phyloP scores from a whole-genome alignment of 2,329 filamentous ascomycete species.

The Neophaeococcomyces aloes region DNA sequence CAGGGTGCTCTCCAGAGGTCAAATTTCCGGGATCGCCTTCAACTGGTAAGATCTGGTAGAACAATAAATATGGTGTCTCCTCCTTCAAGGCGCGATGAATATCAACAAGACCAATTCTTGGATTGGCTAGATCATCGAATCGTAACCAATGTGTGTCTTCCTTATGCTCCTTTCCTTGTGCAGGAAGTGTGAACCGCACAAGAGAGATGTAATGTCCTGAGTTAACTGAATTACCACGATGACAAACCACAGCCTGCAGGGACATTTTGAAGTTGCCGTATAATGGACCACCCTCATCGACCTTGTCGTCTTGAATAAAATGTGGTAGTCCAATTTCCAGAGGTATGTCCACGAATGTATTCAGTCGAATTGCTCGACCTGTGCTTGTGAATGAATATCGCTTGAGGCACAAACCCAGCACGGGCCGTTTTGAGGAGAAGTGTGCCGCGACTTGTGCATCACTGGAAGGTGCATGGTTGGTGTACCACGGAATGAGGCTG shows the following conservation, averaged over 20 bases:
- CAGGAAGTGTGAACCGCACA: constrained; percentile 56
- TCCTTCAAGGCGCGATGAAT: constrained; percentile 65
- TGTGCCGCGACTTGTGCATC: constrained; percentile 81
- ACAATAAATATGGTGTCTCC: constrained; percentile 90
- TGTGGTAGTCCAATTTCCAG: constrained; percentile 72
- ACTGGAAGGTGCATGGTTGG: constrained; percentile 50
- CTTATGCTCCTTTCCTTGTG: constrained; percentile 35
- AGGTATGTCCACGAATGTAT: constrained; percentile 85
- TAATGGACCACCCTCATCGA: constrained; percentile 55
- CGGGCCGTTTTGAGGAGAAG: constrained; percentile 69
- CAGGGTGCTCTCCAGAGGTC: constrained; percentile 25
- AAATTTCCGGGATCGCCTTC: constrained; percentile 48
- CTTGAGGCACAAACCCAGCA: constrained; percentile 87
- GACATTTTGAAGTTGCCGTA: constrained; percentile 89
- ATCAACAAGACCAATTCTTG: constrained; percentile 65
- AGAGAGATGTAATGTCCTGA: constrained; percentile 88
- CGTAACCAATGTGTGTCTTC: constrained; percentile 72
- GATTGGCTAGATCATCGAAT: constrained; percentile 74
- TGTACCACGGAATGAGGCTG: constrained; percentile 84
- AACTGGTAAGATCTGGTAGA: constrained; percentile 89
- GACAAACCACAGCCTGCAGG: constrained; percentile 83
- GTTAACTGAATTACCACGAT: constrained; percentile 73
- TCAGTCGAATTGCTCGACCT: constrained; percentile 59
- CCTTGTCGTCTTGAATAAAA: constrained; percentile 73
- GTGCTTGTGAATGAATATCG: constrained; percentile 66